Percentiles rank a stretch among this genome's conserved stretches.
These are phyloP conservation scores for Catharanthus roseus DNA, from an alignment of 257 asterid species.

Conservation along the genomic window DNA sequence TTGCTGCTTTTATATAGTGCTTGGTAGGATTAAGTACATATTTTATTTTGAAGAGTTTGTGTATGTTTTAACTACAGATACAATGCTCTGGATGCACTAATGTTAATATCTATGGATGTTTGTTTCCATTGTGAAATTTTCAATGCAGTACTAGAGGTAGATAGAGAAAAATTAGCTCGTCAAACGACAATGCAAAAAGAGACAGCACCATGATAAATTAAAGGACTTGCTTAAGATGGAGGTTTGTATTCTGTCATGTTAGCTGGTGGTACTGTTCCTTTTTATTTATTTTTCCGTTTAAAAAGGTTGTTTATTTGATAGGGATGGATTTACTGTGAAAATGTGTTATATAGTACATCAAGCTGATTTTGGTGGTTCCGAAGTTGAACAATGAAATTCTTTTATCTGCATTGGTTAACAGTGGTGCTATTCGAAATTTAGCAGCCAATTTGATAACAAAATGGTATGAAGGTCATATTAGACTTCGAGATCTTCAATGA, in stretches of 20 bases:
- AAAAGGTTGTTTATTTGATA: neutral
- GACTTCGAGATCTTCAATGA: neutral
- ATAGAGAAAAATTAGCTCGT: conserved; percentile 67
- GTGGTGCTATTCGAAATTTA: neutral
- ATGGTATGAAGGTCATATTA: neutral
- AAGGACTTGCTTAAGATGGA: conserved; percentile 79
- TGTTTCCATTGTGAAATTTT: conserved; percentile 92
- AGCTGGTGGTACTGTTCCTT: neutral
- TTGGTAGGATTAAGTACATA: neutral
- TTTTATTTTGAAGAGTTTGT: conserved; percentile 9
- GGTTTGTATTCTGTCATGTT: conserved; percentile 37
- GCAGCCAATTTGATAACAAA: neutral
- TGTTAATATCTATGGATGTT: conserved; percentile 59
- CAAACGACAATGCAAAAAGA: conserved; percentile 91
- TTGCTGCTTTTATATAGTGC: conserved; percentile 7
- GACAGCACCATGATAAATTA: conserved; percentile 68
- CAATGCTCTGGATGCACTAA: conserved; percentile 82
- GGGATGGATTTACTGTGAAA: neutral
- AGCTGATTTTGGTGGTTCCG: neutral
- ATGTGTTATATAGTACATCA: neutral
- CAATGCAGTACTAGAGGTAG: conserved; percentile 75
- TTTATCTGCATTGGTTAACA: neutral
- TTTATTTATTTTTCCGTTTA: neutral
- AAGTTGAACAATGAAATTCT: neutral
- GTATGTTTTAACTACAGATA: conserved; percentile 47